Percentiles rank a stretch among this genome's conserved stretches.
Conservation (phyloP, 2,329 filamentous ascomycete genomes). For the Claviceps quebecensis region DNA sequence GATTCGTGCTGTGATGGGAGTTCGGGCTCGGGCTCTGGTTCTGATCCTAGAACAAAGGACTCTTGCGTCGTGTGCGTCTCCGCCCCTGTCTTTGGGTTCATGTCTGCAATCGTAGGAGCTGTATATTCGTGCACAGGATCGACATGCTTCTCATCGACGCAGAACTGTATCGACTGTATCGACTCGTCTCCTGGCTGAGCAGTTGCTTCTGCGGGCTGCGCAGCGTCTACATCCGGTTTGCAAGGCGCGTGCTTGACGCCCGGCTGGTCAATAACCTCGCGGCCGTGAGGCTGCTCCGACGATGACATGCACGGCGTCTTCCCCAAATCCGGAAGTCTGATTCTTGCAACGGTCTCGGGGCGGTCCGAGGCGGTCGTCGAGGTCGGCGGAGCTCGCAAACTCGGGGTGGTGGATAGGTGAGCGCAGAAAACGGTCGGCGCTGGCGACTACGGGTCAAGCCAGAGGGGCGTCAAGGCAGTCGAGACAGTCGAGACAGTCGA, state of each 20-base stretch:
- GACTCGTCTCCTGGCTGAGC: not conserved
- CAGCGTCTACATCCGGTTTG: conserved; percentile 1
- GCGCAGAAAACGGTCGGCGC: not conserved
- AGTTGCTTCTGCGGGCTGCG: not conserved
- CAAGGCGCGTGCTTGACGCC: conserved; percentile 2
- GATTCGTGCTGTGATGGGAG: too few relatives aligned
- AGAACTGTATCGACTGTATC: not conserved
- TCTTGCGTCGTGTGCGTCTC: not conserved
- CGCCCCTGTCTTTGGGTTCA: too few relatives aligned
- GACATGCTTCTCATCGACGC: not conserved
- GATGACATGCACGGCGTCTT: conserved; percentile 22
- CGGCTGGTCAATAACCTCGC: conserved; percentile 8
- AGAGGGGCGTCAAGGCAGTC: not conserved
- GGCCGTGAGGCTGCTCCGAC: conserved; percentile 17
- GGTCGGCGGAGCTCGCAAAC: not conserved
- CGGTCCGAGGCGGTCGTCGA: not conserved
- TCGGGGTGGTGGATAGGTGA: not conserved
- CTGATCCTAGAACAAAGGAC: not conserved
- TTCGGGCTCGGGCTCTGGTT: not conserved
- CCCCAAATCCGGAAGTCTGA: not conserved
- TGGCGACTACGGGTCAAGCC: not conserved
- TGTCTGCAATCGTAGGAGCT: not conserved
- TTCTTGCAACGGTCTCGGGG: not conserved
- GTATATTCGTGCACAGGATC: not conserved
- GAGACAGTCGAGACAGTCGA: not conserved